Evolutionary conservation across 371 early-diverging fungal species (phyloP).

Genomic region (Lichtheimia corymbifera): DNA sequence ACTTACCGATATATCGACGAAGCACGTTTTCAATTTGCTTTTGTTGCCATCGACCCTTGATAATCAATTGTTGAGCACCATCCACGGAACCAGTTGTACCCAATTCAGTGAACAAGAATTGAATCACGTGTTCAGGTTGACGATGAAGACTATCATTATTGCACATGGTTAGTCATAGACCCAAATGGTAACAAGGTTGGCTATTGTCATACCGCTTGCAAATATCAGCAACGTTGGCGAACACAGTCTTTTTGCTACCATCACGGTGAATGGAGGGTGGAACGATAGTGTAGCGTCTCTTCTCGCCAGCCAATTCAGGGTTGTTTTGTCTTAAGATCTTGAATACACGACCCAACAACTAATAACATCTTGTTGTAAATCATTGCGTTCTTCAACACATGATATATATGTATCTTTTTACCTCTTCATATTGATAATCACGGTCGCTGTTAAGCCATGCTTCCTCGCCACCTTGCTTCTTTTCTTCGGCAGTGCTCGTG

Average conservation of each 20-base stretch:
- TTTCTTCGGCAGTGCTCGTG: constrained; percentile 58
- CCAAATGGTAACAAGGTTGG: background rate
- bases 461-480: constrained; percentile 18
- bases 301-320: constrained; percentile 92
- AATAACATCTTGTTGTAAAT: background rate
- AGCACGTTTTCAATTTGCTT: constrained; percentile 99
- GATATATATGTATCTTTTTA: constrained; percentile 17
- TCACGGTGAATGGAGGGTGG: constrained; percentile 93
- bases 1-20: constrained; percentile 92
- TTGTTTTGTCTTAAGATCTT: constrained; percentile 92
- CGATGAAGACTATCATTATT: constrained; percentile 80
- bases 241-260: constrained; percentile 95
- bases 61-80: constrained; percentile 89
- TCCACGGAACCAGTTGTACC: constrained; percentile 98
- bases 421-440: constrained; percentile 94
- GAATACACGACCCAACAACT: constrained; percentile 93
- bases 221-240: constrained; percentile 95
- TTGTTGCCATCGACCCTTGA: constrained; percentile 99
- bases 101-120: constrained; percentile 98
- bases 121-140: constrained; percentile 95
- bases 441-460: constrained; percentile 70
- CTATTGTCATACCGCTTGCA: constrained; percentile 64
- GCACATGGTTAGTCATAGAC: background rate
- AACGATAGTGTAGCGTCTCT: constrained; percentile 89
- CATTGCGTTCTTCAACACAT: background rate